phyloP scores from a whole-genome alignment of 163 green algal genomes.

The Scenedesmus sp. region DNA sequence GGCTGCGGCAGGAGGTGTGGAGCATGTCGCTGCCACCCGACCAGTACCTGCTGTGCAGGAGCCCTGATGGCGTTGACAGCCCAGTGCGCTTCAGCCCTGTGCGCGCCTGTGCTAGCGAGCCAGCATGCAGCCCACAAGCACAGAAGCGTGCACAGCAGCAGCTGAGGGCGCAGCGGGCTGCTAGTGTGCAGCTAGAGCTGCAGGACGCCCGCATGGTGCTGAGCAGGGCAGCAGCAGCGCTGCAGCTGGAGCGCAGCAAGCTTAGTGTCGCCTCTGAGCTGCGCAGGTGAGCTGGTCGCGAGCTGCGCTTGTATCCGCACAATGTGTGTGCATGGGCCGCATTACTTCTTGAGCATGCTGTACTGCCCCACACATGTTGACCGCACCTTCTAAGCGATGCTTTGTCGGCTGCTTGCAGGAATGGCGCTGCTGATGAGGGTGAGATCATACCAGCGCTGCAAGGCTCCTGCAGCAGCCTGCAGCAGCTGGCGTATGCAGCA shows the following conservation, averaged over 20 bases:
- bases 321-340: too few species aligned
- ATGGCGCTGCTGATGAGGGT: neutral
- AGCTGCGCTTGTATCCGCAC: too few species aligned
- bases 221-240: neutral
- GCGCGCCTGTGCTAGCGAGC: neutral
- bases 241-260: neutral
- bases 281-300: neutral
- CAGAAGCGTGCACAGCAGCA: neutral
- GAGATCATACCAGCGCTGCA: neutral
- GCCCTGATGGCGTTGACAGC: neutral
- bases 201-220: neutral
- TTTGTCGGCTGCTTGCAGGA: neutral
- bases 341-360: too few species aligned
- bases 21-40: neutral
- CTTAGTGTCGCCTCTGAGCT: neutral
- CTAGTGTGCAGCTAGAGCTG: neutral
- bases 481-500: neutral
- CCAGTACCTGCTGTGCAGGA: constrained; percentile 1
- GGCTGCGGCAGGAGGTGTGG: neutral
- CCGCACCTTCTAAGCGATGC: too few species aligned
- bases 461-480: neutral
- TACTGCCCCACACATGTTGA: too few species aligned
- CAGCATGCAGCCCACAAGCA: neutral
- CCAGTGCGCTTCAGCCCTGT: neutral
- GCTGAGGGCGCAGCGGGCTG: neutral